These are phyloP conservation scores for Cryphonectria nitschkei DNA, from an alignment of 2,329 filamentous ascomycete genomes.

Conservation along the genomic window DNA sequence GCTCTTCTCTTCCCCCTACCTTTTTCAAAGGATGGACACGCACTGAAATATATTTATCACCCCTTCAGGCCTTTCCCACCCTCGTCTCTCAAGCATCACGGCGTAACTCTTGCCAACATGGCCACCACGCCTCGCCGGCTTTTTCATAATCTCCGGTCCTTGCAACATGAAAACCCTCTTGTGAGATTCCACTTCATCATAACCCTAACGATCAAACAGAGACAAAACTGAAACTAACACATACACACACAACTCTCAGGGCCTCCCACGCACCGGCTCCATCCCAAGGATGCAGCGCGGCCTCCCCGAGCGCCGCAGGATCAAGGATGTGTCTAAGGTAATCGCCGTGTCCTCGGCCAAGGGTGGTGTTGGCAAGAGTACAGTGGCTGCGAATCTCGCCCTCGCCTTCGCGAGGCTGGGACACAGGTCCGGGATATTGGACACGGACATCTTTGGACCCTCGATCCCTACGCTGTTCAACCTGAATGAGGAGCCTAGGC, in stretches of 20 bases:
- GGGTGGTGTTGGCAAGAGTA: slow-evolving; percentile 97
- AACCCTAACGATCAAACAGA: too few relatives aligned
- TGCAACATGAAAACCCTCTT: slow-evolving; percentile 85
- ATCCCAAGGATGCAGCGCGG: slow-evolving; percentile 79
- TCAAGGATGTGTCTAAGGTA: slow-evolving; percentile 85
- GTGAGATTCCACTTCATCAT: slow-evolving; percentile 50
- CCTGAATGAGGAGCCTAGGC: slow-evolving; percentile 75
- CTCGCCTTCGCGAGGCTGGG: slow-evolving; percentile 83
- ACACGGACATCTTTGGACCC: slow-evolving; percentile 96
- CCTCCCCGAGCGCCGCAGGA: slow-evolving; percentile 78
- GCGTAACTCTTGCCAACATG: slow-evolving; percentile 18
- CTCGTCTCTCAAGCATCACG: not conserved
- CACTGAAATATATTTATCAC: not conserved
- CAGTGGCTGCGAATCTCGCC: slow-evolving; percentile 86
- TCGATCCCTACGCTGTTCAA: slow-evolving; percentile 90
- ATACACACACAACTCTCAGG: slow-evolving; percentile 54
- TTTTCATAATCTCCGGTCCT: slow-evolving; percentile 56
- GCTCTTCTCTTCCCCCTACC: not conserved
- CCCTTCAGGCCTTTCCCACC: not conserved
- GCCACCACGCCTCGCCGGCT: slow-evolving; percentile 32
- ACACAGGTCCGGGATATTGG: slow-evolving; percentile 82
- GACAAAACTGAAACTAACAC: not conserved
- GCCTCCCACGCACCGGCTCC: slow-evolving; percentile 77
- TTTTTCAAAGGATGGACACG: not conserved
- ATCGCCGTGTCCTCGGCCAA: slow-evolving; percentile 97